A percentile compares a stretch with the other conserved stretches of the same genome.
These are phyloP conservation scores for Penicillium chermesinum DNA, from an alignment of 495 filamentous ascomycete species.

Conservation along the genomic window DNA sequence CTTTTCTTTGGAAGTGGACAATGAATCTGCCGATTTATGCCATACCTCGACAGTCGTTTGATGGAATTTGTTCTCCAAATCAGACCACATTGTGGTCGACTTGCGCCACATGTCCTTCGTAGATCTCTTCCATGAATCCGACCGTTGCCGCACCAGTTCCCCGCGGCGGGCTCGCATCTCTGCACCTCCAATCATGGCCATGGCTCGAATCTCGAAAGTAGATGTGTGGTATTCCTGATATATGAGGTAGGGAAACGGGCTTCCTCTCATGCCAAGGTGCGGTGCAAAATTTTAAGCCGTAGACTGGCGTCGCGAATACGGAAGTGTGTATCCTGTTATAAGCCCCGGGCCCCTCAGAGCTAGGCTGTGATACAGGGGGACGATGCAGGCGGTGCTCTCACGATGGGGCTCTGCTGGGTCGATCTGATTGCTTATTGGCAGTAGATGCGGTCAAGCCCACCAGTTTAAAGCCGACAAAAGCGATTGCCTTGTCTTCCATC, in stretches of 20 bases:
- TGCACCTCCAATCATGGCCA: background rate
- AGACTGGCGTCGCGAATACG: background rate
- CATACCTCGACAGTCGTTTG: slow-evolving; percentile 8
- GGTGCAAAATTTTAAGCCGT: no score
- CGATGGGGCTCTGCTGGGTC: background rate
- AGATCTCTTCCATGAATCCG: slow-evolving; percentile 11
- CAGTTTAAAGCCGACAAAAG: background rate
- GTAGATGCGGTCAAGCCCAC: background rate
- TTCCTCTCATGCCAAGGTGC: background rate
- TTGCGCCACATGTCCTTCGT: slow-evolving; percentile 9
- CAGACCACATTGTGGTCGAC: slow-evolving; percentile 4
- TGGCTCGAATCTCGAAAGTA: background rate
- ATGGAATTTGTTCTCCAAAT: slow-evolving; percentile 9
- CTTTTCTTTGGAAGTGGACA: slow-evolving; percentile 3
- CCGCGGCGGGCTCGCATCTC: background rate
- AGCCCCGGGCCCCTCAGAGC: no score
- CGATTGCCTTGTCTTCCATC: background rate
- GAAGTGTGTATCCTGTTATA: background rate
- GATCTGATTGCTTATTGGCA: background rate
- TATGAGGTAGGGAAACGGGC: background rate
- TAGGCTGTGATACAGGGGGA: background rate
- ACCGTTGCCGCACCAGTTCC: slow-evolving; percentile 1
- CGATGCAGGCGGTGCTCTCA: background rate
- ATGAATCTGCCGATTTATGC: slow-evolving; percentile 7
- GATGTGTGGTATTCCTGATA: background rate